A percentile compares a stretch with the other conserved stretches of the same genome.
Evolutionary conservation across 495 filamentous ascomycete species (phyloP).

Genomic region (Penicillium coprophilum): DNA sequence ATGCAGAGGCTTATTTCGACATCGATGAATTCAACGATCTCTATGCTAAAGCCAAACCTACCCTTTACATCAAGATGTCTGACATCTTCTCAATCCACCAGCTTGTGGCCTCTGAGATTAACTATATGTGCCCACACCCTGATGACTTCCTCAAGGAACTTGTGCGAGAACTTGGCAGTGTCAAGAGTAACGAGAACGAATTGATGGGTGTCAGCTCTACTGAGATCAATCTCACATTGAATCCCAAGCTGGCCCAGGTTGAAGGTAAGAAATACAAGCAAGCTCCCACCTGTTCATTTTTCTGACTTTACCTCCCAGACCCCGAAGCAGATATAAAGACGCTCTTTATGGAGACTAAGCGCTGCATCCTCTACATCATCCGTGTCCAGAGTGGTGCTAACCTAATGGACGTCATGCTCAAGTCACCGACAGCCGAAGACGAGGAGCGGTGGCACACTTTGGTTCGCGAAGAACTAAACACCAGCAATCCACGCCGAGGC

Average conservation of each 20-base stretch:
- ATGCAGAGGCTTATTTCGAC: constrained; percentile 88
- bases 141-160: constrained; percentile 92
- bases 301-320: constrained; percentile 46
- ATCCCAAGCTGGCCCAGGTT: constrained; percentile 84
- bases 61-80: constrained; percentile 96
- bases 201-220: constrained; percentile 81
- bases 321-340: constrained; percentile 89
- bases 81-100: constrained; percentile 97
- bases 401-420: constrained; percentile 92
- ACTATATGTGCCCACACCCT: constrained; percentile 68
- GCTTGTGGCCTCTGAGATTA: constrained; percentile 75
- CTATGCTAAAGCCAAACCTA: constrained; percentile 92
- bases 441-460: constrained; percentile 83
- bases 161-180: constrained; percentile 87
- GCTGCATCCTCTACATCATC: constrained; percentile 97
- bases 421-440: constrained; percentile 81
- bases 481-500: constrained; percentile 65
- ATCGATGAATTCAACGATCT: constrained; percentile 99
- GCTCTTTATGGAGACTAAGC: constrained; percentile 96
- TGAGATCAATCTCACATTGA: constrained; percentile 89
- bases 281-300: not conserved
- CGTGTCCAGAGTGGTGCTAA: constrained; percentile 90
- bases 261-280: constrained; percentile 54
- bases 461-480: constrained; percentile 77
- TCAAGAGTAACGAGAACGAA: constrained; percentile 92